Evolutionary conservation across 257 asterid genomes (phyloP), one percentile per base, ranked within the genome.

Genomic region (Solanum medicagineum): DNA sequence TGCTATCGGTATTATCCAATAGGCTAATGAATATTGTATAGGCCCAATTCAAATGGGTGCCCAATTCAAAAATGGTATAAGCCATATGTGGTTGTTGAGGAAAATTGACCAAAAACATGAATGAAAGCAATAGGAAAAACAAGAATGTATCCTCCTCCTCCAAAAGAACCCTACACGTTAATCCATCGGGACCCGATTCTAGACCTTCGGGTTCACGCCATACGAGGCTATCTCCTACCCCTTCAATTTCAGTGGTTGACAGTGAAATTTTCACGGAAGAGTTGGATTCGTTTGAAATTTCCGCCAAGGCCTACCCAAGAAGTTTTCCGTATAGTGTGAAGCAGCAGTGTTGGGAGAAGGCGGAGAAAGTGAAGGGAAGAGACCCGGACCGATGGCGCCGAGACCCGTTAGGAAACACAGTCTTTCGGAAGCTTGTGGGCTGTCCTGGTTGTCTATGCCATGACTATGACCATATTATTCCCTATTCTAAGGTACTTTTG

Each of bases 371-470:
- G 80, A 94, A 91, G 83, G 98, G 98, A 12, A 96, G 99, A 59
- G 95, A 94, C 90, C 98, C 98, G 53, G 97, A 93, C 9, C 87
- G 99, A 42, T 94, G 99, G 98, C 97, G 99, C 16, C 93, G 98
- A 12, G 99, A 96, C 88, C 81, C 93, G 12, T 82, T 96, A 83
- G 99, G 99, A 20, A 94, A 96, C 89, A 86, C 15, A 17, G 85
- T 96, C 4, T 96, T 96, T 84, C 87, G 98, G 90, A 96, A 96
- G 91, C 98, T 96, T 53, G 99, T 94, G 4, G 99, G 99, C 16
- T 96, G 99, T 90, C 93, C 98, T 40, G 99, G 99, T 88, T 96
- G 99, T 88, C 91, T 96, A 68, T 96, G 99, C 91, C 97, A 96
- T 87, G 99, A 96, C 85, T 94, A 94, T 88, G 99, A 96, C 88